Evolutionary conservation across 78 protist genomes (phyloP), one percentile per base, ranked within the genome.

Genomic region (Dictyostelium brefeldianum): DNA sequence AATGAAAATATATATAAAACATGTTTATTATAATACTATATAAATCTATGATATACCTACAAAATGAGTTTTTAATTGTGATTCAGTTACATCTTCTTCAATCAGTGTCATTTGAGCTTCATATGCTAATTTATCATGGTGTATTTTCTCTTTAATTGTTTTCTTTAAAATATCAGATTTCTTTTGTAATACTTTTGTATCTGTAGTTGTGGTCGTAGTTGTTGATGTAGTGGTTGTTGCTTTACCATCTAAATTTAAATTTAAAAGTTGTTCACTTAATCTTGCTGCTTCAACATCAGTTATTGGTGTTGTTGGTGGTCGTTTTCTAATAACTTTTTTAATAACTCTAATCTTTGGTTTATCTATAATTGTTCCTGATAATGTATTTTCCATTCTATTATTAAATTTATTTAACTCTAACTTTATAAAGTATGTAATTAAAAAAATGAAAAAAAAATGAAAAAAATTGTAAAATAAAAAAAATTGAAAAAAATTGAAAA

Each of bases 261-360:
- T 27, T 74, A 25, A 22, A 41, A 74, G 36, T 47, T 74, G 36
- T 14, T 74, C 53, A 74, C 43, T 74, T 22, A 47, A 25, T 22
- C 43, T 20, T 25, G 43, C 64, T 64, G 71, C 22, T 0, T 25
- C 4, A 59, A 22, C 69, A 25, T 18, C 8, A 11, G 54, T n/a
- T 5, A 25, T 27, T 27, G 67, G 3, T 7, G 47, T 14, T 10
- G 78, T 15, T 54, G n/a, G 12, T 10, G 81, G 83, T 29, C 17
- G 48, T 43, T 59, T 87, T 54, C 78, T 87, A 0, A 87, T 64
- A 14, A 87, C 92, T 31, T 87, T 87, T 57, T 87, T 87, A 31
- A 87, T 78, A n/a, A 87, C 83, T 50, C 83, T 74, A 6, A 87
- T 81, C 56, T 87, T 87, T 77, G 92, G 82, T 77, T 77, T 87